These are phyloP conservation scores for Penicillium turbatum DNA, from an alignment of 495 filamentous ascomycete genomes.

Conservation along the genomic window DNA sequence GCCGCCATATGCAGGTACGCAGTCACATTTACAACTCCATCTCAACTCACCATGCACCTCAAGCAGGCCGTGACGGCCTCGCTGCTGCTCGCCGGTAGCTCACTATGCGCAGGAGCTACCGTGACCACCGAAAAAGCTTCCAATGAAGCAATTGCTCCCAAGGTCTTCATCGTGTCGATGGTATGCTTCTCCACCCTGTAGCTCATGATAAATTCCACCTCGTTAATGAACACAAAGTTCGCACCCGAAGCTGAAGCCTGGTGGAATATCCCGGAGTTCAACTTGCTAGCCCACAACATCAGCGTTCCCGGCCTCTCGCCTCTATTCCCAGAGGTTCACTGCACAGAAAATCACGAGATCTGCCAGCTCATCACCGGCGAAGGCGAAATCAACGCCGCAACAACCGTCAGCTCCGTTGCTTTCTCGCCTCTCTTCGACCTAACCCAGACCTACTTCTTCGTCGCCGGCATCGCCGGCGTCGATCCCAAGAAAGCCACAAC, in stretches of 20 bases:
- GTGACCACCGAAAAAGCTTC: constrained; percentile 1
- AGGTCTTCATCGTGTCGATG: constrained; percentile 69
- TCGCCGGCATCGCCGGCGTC: constrained; percentile 69
- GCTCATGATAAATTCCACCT: no score
- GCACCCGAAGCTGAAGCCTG: constrained; percentile 62
- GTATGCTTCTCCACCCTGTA: constrained; percentile 29
- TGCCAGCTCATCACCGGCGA: constrained; percentile 60
- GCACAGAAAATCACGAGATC: constrained; percentile 50
- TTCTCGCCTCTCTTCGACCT: constrained; percentile 63
- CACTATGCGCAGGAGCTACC: constrained; percentile 7
- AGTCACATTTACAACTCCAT: not conserved
- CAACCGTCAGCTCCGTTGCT: constrained; percentile 54
- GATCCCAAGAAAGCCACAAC: constrained; percentile 63
- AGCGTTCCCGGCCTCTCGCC: constrained; percentile 63
- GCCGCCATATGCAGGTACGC: not conserved
- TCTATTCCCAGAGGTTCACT: constrained; percentile 60
- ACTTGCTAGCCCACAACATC: constrained; percentile 61
- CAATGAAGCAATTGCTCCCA: constrained; percentile 48
- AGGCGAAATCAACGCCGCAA: constrained; percentile 70
- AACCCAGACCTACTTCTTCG: constrained; percentile 61
- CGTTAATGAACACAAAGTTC: constrained; percentile 42
- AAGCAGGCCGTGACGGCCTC: constrained; percentile 13
- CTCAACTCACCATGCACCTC: constrained; percentile 10
- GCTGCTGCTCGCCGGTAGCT: constrained; percentile 16
- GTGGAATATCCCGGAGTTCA: constrained; percentile 58